Conservation (phyloP, 148 eudicot species). For the Chenopodium album region DNA sequence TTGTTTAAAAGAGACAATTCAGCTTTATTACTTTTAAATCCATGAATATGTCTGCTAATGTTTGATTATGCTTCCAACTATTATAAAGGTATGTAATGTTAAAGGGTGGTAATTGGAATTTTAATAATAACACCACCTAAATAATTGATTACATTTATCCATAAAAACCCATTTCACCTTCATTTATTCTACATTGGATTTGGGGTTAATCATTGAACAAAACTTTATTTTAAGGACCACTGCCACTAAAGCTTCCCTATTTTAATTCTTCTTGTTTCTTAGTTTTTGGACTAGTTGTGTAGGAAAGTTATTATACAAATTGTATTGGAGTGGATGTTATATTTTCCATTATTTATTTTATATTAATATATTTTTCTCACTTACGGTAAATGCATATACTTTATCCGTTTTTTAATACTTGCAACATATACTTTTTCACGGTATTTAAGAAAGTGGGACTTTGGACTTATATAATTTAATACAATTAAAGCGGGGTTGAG, state of each 20-base stretch:
- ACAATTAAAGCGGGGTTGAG: too few relatives aligned
- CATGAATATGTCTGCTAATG: constrained; percentile 27
- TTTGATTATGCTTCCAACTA: constrained; percentile 31
- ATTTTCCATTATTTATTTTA: too few relatives aligned
- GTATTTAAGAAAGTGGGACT: too few relatives aligned
- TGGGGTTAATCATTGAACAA: constrained; percentile 29
- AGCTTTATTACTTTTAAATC: constrained; percentile 25
- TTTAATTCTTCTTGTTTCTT: constrained; percentile 8
- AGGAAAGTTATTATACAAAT: not conserved
- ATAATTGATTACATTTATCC: constrained; percentile 22
- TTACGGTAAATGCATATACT: too few relatives aligned
- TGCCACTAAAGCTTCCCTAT: constrained; percentile 3
- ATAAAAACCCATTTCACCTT: not conserved
- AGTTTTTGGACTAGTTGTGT: constrained; percentile 20
- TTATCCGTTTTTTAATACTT: too few relatives aligned
- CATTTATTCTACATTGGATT: constrained; percentile 19
- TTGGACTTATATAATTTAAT: too few relatives aligned
- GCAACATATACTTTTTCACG: too few relatives aligned
- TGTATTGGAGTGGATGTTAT: not conserved
- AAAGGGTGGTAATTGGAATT: constrained; percentile 13
- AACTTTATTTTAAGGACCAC: constrained; percentile 21
- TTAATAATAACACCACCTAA: constrained; percentile 12
- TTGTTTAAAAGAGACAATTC: constrained; percentile 12
- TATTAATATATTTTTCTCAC: too few relatives aligned
- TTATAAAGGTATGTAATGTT: constrained; percentile 11